A percentile compares a stretch with the other conserved stretches of the same genome.
These are phyloP conservation scores for Beta lomatogona DNA, from an alignment of 179 eudicot species.

Conservation along the genomic window DNA sequence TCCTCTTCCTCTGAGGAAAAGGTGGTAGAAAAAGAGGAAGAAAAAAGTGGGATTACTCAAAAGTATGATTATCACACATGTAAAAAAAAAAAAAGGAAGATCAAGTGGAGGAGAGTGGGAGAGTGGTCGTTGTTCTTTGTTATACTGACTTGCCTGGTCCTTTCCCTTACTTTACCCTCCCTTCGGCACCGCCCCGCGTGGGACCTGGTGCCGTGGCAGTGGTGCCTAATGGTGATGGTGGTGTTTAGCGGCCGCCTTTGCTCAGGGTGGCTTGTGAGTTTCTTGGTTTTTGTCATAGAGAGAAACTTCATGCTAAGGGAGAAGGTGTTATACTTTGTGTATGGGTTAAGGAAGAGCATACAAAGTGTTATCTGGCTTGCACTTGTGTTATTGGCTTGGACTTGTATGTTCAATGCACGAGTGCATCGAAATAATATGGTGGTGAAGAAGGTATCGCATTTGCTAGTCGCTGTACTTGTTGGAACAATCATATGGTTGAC, in stretches of 20 bases:
- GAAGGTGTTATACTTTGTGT: slow-evolving; percentile 73
- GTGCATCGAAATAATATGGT: slow-evolving; percentile 40
- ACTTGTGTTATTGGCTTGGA: slow-evolving; percentile 65
- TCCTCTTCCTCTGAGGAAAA: slow-evolving; percentile 26
- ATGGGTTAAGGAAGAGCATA: slow-evolving; percentile 60
- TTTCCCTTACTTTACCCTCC: slow-evolving; percentile 34
- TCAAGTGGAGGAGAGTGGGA: slow-evolving; percentile 32
- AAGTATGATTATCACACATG: slow-evolving; percentile 10
- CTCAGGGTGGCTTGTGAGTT: slow-evolving; percentile 57
- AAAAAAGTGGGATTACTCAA: slow-evolving; percentile 17
- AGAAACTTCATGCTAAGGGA: slow-evolving; percentile 68
- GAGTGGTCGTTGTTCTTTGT: slow-evolving; percentile 52
- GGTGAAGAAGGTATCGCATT: slow-evolving; percentile 42
- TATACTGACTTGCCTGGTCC: slow-evolving; percentile 42
- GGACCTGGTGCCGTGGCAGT: slow-evolving; percentile 61
- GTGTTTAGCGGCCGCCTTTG: slow-evolving; percentile 63
- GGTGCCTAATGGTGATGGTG: slow-evolving; percentile 64
- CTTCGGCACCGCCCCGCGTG: slow-evolving; percentile 25
- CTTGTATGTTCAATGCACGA: slow-evolving; percentile 45
- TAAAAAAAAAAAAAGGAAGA: slow-evolving; percentile 35
- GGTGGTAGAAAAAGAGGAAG: slow-evolving; percentile 14
- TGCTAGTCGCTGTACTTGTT: slow-evolving; percentile 47
- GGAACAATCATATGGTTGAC: slow-evolving; percentile 65
- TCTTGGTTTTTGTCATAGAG: slow-evolving; percentile 57
- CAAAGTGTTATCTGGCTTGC: slow-evolving; percentile 74